Conservation (phyloP, 192 early-diverging fungal species). For the Pilobolus umbonatus region DNA sequence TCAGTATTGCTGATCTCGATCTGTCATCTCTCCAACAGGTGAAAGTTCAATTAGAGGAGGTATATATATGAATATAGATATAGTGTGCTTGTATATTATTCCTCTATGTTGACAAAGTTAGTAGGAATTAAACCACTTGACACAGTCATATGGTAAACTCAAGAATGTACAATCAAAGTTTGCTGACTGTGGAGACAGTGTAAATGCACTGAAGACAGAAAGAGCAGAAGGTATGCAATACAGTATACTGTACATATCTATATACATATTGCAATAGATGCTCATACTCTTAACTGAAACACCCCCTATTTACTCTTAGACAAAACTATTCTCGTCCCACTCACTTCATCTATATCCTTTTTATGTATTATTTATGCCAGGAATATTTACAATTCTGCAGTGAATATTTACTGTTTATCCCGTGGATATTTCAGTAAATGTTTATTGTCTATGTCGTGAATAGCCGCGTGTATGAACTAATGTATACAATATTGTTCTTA, state of each 20-base stretch:
- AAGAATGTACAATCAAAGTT: conserved; percentile 86
- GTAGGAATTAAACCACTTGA: conserved; percentile 84
- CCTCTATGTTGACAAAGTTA: no score
- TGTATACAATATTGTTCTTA: not conserved
- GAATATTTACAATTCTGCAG: not conserved
- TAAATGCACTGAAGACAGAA: conserved; percentile 54
- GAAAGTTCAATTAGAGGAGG: conserved; percentile 81
- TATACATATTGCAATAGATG: not conserved
- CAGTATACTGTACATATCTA: not conserved
- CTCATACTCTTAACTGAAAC: not conserved
- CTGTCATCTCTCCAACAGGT: conserved; percentile 78
- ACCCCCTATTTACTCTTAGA: no score
- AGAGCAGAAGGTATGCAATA: conserved; percentile 38
- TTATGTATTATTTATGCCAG: conserved; percentile 12
- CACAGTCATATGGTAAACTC: conserved; percentile 78
- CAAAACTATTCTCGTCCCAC: conserved; percentile 68
- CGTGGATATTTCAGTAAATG: no score
- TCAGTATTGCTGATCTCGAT: conserved; percentile 82
- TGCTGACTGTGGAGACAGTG: conserved; percentile 73
- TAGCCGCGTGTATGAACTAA: no score
- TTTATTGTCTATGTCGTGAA: no score
- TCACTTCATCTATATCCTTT: conserved; percentile 68
- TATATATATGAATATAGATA: conserved; percentile 21
- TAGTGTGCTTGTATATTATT: not conserved
- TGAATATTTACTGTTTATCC: not conserved